Conservation (phyloP, 768 basidiomycete species). For the Collybia nuda region DNA sequence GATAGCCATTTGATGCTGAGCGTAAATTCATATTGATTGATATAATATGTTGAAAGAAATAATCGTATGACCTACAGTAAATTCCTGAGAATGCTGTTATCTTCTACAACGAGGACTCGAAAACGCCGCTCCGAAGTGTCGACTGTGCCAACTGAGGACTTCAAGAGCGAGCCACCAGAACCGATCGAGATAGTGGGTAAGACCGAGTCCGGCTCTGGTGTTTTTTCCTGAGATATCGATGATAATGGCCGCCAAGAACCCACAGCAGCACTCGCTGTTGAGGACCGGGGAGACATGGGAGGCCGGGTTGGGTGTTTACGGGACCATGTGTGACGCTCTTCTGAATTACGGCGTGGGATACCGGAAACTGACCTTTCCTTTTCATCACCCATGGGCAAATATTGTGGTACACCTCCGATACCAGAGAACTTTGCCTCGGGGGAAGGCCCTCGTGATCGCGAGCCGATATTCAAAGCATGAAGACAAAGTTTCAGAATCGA, state of each 20-base stretch:
- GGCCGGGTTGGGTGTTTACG: conserved; percentile 36
- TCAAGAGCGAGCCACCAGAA: conserved; percentile 66
- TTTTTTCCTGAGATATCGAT: conserved; percentile 22
- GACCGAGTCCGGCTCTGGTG: conserved; percentile 22
- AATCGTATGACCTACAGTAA: conserved; percentile 58
- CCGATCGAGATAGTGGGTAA: conserved; percentile 54
- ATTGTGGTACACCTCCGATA: background rate
- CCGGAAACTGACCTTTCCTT: background rate
- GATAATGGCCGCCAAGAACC: conserved; percentile 28
- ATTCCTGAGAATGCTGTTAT: conserved; percentile 82
- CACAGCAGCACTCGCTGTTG: conserved; percentile 44
- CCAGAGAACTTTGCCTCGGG: background rate
- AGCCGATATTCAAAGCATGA: conserved; percentile 52
- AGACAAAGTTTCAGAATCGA: conserved; percentile 63
- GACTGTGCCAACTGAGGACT: conserved; percentile 58
- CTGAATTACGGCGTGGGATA: conserved; percentile 46
- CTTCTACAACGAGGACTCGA: conserved; percentile 85
- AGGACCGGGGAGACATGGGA: conserved; percentile 50
- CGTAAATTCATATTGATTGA: no score
- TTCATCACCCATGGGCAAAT: background rate
- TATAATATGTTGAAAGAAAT: background rate
- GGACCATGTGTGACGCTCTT: conserved; percentile 31
- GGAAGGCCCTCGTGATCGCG: conserved; percentile 18
- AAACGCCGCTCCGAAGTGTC: conserved; percentile 43
- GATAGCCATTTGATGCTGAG: conserved; percentile 62